These are phyloP conservation scores for Coemansia aciculifera DNA, from an alignment of 192 early-diverging fungal genomes.

Conservation along the genomic window DNA sequence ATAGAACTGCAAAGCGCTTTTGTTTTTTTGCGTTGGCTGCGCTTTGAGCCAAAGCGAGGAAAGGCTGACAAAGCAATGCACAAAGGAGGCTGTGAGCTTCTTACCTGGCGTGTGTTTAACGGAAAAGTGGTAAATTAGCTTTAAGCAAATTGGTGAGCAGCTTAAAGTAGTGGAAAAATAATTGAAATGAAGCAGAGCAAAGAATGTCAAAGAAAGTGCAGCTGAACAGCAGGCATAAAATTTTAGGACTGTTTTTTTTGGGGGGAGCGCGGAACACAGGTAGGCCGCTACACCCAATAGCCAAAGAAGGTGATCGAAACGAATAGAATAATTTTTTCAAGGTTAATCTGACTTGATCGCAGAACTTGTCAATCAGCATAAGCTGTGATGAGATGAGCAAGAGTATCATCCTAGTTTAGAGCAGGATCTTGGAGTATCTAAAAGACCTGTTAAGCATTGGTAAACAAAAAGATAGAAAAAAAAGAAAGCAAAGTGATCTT, in stretches of 20 bases:
- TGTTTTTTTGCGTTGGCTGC: background rate
- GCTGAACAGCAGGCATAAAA: background rate
- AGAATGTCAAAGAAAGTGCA: background rate
- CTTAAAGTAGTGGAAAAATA: background rate
- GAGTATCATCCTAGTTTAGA: too few species aligned
- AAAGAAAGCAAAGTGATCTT: constrained; percentile 21
- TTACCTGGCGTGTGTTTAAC: background rate
- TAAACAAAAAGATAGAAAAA: background rate
- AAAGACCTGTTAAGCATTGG: too few species aligned
- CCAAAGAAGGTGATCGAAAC: background rate
- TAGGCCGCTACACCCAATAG: background rate
- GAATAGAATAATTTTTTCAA: background rate
- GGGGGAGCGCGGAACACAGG: background rate
- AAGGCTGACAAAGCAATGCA: background rate
- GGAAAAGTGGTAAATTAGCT: background rate
- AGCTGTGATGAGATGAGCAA: too few species aligned
- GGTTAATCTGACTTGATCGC: background rate
- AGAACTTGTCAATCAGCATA: background rate
- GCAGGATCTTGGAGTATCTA: too few species aligned
- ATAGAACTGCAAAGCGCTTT: background rate
- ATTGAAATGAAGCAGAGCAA: background rate
- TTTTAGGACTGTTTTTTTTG: background rate
- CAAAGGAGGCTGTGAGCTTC: background rate
- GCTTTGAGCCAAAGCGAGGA: background rate
- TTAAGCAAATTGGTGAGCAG: background rate